Base-by-base conservation (phyloP, 495 filamentous ascomycete species). In the Hypoxylon lienhwacheense region DNA sequence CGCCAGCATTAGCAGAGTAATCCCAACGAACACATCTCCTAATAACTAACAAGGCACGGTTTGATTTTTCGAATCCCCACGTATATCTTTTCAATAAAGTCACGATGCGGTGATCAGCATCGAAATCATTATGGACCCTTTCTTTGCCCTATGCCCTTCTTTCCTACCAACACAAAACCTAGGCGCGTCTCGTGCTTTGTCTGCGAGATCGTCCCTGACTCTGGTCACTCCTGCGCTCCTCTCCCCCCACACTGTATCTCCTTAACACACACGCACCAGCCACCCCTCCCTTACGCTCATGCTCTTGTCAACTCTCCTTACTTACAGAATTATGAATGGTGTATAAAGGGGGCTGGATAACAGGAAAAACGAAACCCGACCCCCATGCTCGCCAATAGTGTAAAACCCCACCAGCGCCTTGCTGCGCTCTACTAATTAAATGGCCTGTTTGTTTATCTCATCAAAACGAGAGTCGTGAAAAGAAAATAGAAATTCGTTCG, bases 241-340 rank as follows among this genome's bases (percentile, higher is more conserved):
- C 37, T 12, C 8, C 33, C 25, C 41, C 26, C 47, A 20, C 47
- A 47, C 52, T 61, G 31, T 29, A 55, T 55, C 51, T 57, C 45
- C 57, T 55, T 51, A 42, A 61, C 55, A 61, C 57, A 61, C 41
- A 51, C 49, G 6, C 7, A 11, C 11, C 32, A 14, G 7, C 32
- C 32, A 29, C 26, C 48, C 36, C 21, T 39, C 25, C 47, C 31
- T n/a, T 20, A 25, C 17, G 14, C 36, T 39, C 43, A 25, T 37
- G 37, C 15, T 29, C 58, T 21, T 15, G 35, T 44, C 47, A 42
- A 26, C 41, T 31, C 28, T 33, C 47, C 34, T 42, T 52, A 59
- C 65, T 67, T 67, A 67, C 60, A 56, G 65, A 61, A 67, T 67
- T 67, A 67, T 63, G 60, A 67, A 61, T 44, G 60, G 59, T 65